Conservation (phyloP, 2,329 filamentous ascomycete species). For the Fusarium hostae region DNA sequence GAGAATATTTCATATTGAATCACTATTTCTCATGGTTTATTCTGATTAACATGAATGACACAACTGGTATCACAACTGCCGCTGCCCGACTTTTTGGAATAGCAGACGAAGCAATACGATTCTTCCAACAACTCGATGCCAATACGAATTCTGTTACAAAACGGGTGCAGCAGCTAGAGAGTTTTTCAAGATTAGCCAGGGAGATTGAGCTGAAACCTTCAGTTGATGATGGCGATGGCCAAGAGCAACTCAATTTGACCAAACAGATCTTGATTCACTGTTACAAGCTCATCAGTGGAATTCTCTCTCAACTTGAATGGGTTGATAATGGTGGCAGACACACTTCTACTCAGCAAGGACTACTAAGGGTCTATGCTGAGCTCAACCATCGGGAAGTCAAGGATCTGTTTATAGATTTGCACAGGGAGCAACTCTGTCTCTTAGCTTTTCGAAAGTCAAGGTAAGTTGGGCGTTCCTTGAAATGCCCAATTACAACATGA, state of each 20-base stretch:
- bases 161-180: neutral
- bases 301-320: neutral
- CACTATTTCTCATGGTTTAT: neutral
- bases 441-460: neutral
- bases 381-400: neutral
- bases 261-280: constrained; percentile 1
- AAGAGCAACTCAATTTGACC: neutral
- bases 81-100: constrained; percentile 7
- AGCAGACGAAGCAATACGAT: constrained; percentile 5
- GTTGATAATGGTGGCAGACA: neutral
- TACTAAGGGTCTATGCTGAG: neutral
- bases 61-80: neutral
- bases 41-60: neutral
- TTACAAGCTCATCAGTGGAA: neutral
- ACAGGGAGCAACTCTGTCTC: constrained; percentile 7
- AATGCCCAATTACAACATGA: accelerated
- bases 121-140: neutral
- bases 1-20: neutral
- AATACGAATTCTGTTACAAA: neutral
- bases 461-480: neutral
- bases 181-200: neutral
- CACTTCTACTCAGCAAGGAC: neutral
- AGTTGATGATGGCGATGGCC: neutral
- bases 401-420: neutral
- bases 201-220: neutral